Conservation (phyloP, 345 rosid genomes). For the Aurinia saxatilis region DNA sequence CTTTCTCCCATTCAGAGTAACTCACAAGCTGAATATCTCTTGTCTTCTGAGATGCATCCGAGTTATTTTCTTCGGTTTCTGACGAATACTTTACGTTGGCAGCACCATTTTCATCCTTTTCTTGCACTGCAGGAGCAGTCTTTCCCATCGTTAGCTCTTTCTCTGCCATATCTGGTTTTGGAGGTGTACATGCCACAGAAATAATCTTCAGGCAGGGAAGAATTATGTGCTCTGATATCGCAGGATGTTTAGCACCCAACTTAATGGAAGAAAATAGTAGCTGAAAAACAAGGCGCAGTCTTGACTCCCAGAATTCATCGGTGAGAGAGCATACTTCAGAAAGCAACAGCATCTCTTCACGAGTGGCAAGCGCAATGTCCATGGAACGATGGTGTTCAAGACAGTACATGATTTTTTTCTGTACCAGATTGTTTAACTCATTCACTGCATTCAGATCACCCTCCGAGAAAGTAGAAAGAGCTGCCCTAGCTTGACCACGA, state of each 20-base stretch:
- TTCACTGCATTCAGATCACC: slow-evolving; percentile 77
- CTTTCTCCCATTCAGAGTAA: slow-evolving; percentile 95
- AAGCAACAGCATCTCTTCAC: slow-evolving; percentile 87
- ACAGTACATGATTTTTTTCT: slow-evolving; percentile 94
- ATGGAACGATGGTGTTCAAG: slow-evolving; percentile 98
- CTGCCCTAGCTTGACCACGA: slow-evolving; percentile 89
- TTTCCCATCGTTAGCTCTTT: slow-evolving; percentile 59
- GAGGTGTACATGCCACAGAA: slow-evolving; percentile 97
- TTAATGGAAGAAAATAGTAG: slow-evolving; percentile 88
- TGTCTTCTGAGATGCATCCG: slow-evolving; percentile 54
- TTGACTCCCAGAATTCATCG: slow-evolving; percentile 97
- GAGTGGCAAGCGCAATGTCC: slow-evolving; percentile 89
- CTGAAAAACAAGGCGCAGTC: slow-evolving; percentile 91
- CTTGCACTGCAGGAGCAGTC: slow-evolving; percentile 40
- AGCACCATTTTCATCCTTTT: slow-evolving; percentile 56
- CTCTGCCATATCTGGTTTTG: slow-evolving; percentile 82
- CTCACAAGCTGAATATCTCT: slow-evolving; percentile 83
- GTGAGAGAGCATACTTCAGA: slow-evolving; percentile 94
- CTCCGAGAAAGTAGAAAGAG: slow-evolving; percentile 89
- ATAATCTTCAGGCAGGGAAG: slow-evolving; percentile 95
- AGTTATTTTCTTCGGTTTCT: slow-evolving; percentile 56
- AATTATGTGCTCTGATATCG: slow-evolving; percentile 91
- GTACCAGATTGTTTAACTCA: slow-evolving; percentile 81
- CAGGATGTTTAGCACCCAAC: slow-evolving; percentile 97
- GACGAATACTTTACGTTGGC: slow-evolving; percentile 35